Conservation (phyloP, 306 rosid species). For the Cicer judaicum region DNA sequence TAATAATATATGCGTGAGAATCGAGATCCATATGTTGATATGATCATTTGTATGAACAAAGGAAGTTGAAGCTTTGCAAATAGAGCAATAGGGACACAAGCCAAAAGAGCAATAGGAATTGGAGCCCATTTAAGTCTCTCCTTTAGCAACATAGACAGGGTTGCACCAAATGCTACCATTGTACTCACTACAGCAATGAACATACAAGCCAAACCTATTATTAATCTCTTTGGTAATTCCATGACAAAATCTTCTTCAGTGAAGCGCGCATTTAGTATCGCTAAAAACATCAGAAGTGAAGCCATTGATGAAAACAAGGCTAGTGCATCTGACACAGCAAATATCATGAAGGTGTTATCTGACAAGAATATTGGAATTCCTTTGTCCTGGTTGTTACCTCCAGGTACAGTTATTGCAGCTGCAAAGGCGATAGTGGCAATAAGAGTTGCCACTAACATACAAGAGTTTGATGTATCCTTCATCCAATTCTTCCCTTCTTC, state of each 20-base stretch:
- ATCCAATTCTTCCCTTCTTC: conserved; percentile 63
- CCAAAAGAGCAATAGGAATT: conserved; percentile 47
- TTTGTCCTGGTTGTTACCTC: conserved; percentile 51
- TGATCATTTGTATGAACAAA: conserved; percentile 48
- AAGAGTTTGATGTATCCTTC: conserved; percentile 64
- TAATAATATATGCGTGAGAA: background rate
- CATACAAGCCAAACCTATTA: conserved; percentile 55
- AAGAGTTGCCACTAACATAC: conserved; percentile 61
- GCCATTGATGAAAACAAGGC: conserved; percentile 61
- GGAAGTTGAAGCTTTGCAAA: conserved; percentile 53
- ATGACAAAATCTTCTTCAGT: conserved; percentile 59
- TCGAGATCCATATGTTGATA: conserved; percentile 48
- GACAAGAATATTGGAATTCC: conserved; percentile 55
- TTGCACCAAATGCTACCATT: conserved; percentile 59
- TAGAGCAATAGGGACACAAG: conserved; percentile 48
- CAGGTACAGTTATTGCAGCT: conserved; percentile 60
- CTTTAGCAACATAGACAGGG: conserved; percentile 39
- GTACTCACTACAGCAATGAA: conserved; percentile 52
- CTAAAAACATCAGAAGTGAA: conserved; percentile 58
- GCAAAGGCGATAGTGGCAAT: conserved; percentile 62
- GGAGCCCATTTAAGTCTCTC: conserved; percentile 52
- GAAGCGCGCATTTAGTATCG: conserved; percentile 51
- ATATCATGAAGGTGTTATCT: conserved; percentile 45
- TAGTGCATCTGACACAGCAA: conserved; percentile 54
- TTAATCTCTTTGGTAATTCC: conserved; percentile 51